A percentile compares a stretch with the other conserved stretches of the same genome.
Evolutionary conservation across 371 early-diverging fungal genomes (phyloP).

Genomic region (Rhizopus delemar): DNA sequence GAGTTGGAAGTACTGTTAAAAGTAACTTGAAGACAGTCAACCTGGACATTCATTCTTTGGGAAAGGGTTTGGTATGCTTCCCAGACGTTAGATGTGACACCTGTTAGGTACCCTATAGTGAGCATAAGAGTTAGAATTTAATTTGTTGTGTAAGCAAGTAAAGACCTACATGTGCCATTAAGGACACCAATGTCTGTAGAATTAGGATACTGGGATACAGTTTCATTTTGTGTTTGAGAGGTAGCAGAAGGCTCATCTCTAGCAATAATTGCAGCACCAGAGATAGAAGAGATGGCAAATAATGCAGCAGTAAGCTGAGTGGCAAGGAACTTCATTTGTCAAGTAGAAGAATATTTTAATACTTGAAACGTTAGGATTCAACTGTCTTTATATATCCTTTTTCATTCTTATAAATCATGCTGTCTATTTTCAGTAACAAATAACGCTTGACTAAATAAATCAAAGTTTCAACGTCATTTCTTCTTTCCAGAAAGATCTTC

Average conservation of each 20-base stretch:
- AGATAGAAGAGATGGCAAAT: constrained; percentile 16
- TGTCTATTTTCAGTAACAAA: no score
- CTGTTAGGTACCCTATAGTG: constrained; percentile 18
- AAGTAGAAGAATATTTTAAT: background rate
- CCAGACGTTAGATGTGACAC: constrained; percentile 22
- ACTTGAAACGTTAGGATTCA: no score
- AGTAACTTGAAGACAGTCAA: constrained; percentile 21
- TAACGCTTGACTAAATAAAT: no score
- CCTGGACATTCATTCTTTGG: constrained; percentile 12
- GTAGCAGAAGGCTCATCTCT: constrained; percentile 10
- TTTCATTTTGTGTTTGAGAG: constrained; percentile 5
- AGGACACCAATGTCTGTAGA: constrained; percentile 10
- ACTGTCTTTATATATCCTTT: no score
- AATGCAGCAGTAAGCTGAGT: constrained; percentile 15
- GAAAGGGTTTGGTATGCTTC: constrained; percentile 4
- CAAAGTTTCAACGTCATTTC: no score
- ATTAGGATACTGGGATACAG: constrained; percentile 14
- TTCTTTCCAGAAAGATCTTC: no score
- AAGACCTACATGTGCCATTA: constrained; percentile 19
- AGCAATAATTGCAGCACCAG: constrained; percentile 12
- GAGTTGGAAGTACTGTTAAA: constrained; percentile 11
- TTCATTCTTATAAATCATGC: no score
- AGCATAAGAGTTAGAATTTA: no score
- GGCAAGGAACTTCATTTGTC: constrained; percentile 17
- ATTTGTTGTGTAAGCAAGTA: background rate